phyloP scores from a whole-genome alignment of 1,284 basidiomycete species.

The Marasmius oreades region DNA sequence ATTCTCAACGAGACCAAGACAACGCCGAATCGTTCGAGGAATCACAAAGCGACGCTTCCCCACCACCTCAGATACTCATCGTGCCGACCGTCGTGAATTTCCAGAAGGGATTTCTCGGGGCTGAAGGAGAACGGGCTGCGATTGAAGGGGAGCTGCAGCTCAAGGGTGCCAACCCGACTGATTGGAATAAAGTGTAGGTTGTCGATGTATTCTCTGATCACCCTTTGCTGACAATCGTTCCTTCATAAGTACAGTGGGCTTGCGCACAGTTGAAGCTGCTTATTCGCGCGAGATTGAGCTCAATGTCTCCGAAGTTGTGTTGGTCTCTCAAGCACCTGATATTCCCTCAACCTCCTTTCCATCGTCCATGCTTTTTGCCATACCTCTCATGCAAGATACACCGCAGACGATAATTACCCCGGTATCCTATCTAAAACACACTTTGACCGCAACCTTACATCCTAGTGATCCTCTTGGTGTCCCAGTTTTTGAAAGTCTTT shows the following conservation, averaged over 20 bases:
- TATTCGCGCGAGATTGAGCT: slow-evolving; percentile 64
- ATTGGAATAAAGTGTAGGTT: slow-evolving; percentile 69
- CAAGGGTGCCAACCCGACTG: slow-evolving; percentile 55
- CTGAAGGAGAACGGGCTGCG: slow-evolving; percentile 72
- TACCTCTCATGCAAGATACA: slow-evolving; percentile 69
- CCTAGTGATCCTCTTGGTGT: slow-evolving; percentile 39
- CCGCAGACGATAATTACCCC: slow-evolving; percentile 74
- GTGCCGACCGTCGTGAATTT: slow-evolving; percentile 66
- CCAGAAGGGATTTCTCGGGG: slow-evolving; percentile 77
- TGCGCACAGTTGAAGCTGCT: slow-evolving; percentile 65
- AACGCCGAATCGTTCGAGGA: slow-evolving; percentile 11
- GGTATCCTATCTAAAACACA: slow-evolving; percentile 63
- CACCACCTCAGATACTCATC: slow-evolving; percentile 59
- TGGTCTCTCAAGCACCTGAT: slow-evolving; percentile 40
- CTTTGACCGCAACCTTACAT: slow-evolving; percentile 61
- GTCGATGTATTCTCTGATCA: neutral
- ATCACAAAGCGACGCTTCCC: neutral
- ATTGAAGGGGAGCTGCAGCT: slow-evolving; percentile 81
- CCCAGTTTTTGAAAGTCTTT: slow-evolving; percentile 50
- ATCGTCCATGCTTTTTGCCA: slow-evolving; percentile 68
- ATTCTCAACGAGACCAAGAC: slow-evolving; percentile 38
- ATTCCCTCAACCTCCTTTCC: slow-evolving; percentile 39
- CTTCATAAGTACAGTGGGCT: slow-evolving; percentile 51
- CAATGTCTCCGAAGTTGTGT: slow-evolving; percentile 44
- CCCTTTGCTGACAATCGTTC: slow-evolving; percentile 11